Percentiles rank a stretch among this genome's conserved stretches.
Evolutionary conservation across 2,329 filamentous ascomycete species (phyloP).

Genomic region (Penicillium vulpinum): DNA sequence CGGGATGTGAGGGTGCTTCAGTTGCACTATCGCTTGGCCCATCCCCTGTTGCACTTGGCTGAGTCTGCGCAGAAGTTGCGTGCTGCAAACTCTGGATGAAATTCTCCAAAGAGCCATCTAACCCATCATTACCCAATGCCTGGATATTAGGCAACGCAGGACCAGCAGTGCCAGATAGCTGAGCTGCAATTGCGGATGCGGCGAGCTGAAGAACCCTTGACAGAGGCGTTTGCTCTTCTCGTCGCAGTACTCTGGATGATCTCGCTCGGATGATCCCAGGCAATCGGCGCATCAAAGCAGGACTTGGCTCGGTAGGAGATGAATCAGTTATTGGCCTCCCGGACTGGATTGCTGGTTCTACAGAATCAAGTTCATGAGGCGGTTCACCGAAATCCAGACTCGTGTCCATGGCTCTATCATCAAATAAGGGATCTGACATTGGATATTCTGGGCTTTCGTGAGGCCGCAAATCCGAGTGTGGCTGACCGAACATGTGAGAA

Average conservation of each 20-base stretch:
- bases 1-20: conserved; percentile 53
- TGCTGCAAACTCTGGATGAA: conserved; percentile 64
- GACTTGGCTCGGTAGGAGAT: conserved; percentile 27
- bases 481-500: conserved; percentile 46
- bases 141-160: conserved; percentile 58
- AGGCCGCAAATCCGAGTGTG: conserved; percentile 28
- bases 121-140: conserved; percentile 54
- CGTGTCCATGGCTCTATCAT: conserved; percentile 39
- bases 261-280: conserved; percentile 52
- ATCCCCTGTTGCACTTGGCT: conserved; percentile 37
- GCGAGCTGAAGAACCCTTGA: conserved; percentile 63
- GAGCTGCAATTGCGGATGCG: conserved; percentile 64
- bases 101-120: conserved; percentile 63
- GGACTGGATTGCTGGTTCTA: conserved; percentile 40
- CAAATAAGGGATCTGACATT: conserved; percentile 29
- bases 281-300: conserved; percentile 40
- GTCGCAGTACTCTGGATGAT: conserved; percentile 53
- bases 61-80: conserved; percentile 58
- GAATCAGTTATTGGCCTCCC: conserved; percentile 30
- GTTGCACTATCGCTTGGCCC: conserved; percentile 33
- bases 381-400: conserved; percentile 42
- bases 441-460: conserved; percentile 30
- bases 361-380: conserved; percentile 44
- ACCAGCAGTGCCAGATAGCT: conserved; percentile 62
- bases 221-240: conserved; percentile 63